Base-by-base conservation (phyloP, 495 filamentous ascomycete species). In the Penicillium macrosclerotiorum region DNA sequence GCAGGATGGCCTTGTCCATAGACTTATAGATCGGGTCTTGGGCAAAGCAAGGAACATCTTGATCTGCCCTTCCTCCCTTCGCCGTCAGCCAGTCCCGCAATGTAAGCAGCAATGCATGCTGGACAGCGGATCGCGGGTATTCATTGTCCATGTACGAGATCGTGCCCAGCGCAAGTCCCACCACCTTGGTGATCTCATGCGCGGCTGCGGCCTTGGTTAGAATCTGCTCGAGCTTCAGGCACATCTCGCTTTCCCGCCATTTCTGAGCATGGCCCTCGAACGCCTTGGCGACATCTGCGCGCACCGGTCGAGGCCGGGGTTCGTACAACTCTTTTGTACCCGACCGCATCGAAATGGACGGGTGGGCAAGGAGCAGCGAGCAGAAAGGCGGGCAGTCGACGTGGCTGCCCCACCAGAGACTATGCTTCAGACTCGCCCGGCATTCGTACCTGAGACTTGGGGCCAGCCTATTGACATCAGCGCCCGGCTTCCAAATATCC, bases 1-100 rank as follows among this genome's bases (percentile, higher is more conserved):
- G 42, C 49, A 69, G 37, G 17, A 62, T 34, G n/a, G 38, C 24
- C 31, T 42, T 47, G 22, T 69, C 64, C 0, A 37, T 8, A 3
- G 29, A 25, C 4, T 22, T 37, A 25, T 68, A 66, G 0, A 17
- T 46, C 12, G 64, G 63, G 20, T 69, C 66, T 33, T 69, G 66
- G 6, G 52, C 37, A 13, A 55, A 60, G 19, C 54, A 57, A 8
- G 20, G n/a, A 3, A 39, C 23, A 5, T 46, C 20, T 12, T n/a
- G n/a, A n/a, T 34, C 12, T 5, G 8, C 17, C 1, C 14, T 1
- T 4, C 51, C 35, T 14, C 40, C 31, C 11, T 29, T 27, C 19
- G 37, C 30, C n/a, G n/a, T n/a, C 6, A 59, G 5, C 51, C 47
- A 59, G 4, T 55, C 36, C 4, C 36, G 42, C 3, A 59, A 25